These are phyloP conservation scores for Dothistroma septosporum DNA, from an alignment of 2,329 filamentous ascomycete genomes.

Conservation along the genomic window DNA sequence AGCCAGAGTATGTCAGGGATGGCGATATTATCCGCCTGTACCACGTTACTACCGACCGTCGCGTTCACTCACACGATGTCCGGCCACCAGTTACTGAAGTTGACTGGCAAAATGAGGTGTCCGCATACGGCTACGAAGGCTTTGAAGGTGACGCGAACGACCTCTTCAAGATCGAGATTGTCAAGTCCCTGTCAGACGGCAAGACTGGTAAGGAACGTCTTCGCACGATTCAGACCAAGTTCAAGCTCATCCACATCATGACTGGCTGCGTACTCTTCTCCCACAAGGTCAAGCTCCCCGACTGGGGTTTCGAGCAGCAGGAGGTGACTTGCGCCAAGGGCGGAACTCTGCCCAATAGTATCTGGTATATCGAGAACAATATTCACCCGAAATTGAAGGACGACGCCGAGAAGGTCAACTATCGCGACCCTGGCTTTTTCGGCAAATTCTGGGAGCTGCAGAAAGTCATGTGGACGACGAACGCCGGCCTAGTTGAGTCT, in stretches of 20 bases:
- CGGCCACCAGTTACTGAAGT: slow-evolving; percentile 80
- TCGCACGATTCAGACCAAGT: slow-evolving; percentile 94
- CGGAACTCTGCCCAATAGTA: slow-evolving; percentile 87
- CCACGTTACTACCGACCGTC: slow-evolving; percentile 76
- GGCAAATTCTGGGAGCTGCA: slow-evolving; percentile 98
- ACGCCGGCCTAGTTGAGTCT: slow-evolving; percentile 90
- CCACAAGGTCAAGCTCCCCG: slow-evolving; percentile 97
- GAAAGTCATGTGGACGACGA: slow-evolving; percentile 98
- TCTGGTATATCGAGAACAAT: slow-evolving; percentile 96
- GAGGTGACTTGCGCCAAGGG: slow-evolving; percentile 96
- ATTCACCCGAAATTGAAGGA: slow-evolving; percentile 71
- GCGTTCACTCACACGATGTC: slow-evolving; percentile 93
- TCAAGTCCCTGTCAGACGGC: slow-evolving; percentile 80
- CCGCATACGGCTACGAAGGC: slow-evolving; percentile 93
- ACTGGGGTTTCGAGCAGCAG: slow-evolving; percentile 97
- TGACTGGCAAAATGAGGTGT: slow-evolving; percentile 56
- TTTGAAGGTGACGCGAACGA: slow-evolving; percentile 98
- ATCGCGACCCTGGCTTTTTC: slow-evolving; percentile 88
- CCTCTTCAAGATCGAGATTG: slow-evolving; percentile 88
- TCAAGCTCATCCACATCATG: slow-evolving; percentile 92
- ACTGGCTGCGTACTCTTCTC: slow-evolving; percentile 94
- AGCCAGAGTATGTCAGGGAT: slow-evolving; percentile 69
- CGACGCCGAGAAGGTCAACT: slow-evolving; percentile 90
- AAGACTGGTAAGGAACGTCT: slow-evolving; percentile 75
- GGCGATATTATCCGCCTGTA: slow-evolving; percentile 79